Base-by-base conservation (phyloP, 371 early-diverging fungal species). In the Dinochytrium kinnereticum region DNA sequence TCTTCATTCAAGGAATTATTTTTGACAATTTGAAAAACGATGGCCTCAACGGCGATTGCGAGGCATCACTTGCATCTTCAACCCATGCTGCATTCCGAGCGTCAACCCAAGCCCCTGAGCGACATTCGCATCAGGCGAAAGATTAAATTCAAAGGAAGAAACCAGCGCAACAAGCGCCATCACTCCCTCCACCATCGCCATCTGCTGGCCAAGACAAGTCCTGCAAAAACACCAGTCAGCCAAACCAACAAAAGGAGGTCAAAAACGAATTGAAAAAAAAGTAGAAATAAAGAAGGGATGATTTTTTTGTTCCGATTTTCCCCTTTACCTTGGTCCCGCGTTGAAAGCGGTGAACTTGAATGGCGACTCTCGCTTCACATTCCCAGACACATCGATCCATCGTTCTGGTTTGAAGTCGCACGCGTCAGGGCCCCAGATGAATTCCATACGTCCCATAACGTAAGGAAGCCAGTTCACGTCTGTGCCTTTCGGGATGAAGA, bases 391-490 rank as follows among this genome's bases (percentile, higher is more conserved):
- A 34, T 76, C 57, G 3, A 82, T 30, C 91, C 91, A 92, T 59
- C 92, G 80, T 44, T 89, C 89, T 0, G 92, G 92, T n/a, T 80
- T 81, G 71, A 90, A 92, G 40, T 85, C 83, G 31, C 51, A 74
- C 0, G 87, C 89, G 51, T 91, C 90, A 0, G 73, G 70, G 13
- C 91, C 90, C 92, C 92, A 92, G 51, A 90, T 51, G 5, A 50
- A 61, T 31, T 78, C 80, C 24, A 68, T 71, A 3, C 91, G 81
- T 2, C 90, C 91, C 84, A 89, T 88, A 19, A 77, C 78, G 31
- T 85, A 91, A 0, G 85, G 70, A 30, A 68, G 69, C 86, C 86
- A 91, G 0, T 59, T 64, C 55, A 91, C 74, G 55, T 76, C 78
- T 1, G 84, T 88, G 1, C 90, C 91, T 51, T 84, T 84, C 39